Percentiles rank a stretch among this genome's conserved stretches.
Evolutionary conservation across 805 yeast genomes (phyloP).

Genomic region (Yamadazyma akitaensis): DNA sequence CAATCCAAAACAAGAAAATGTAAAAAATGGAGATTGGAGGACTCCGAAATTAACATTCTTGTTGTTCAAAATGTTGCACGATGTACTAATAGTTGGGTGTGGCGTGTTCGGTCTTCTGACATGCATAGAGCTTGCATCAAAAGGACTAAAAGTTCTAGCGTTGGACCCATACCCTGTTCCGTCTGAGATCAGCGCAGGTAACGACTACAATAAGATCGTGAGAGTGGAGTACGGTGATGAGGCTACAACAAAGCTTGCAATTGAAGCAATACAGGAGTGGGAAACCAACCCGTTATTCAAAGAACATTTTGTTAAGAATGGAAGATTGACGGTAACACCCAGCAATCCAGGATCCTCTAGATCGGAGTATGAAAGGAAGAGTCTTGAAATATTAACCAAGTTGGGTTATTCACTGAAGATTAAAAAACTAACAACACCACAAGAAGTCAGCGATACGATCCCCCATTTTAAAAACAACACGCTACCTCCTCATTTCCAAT

Average conservation of each 20-base stretch:
- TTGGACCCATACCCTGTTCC: slow-evolving; percentile 26
- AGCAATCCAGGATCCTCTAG: slow-evolving; percentile 9
- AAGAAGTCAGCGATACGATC: slow-evolving; percentile 5
- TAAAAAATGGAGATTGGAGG: neutral
- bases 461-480: slow-evolving; percentile 10
- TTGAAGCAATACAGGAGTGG: slow-evolving; percentile 38
- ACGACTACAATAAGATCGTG: slow-evolving; percentile 31
- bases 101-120: slow-evolving; percentile 49
- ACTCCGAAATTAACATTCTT: neutral
- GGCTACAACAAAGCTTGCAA: slow-evolving; percentile 26
- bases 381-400: slow-evolving; percentile 9
- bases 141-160: slow-evolving; percentile 23
- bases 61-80: neutral
- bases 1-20: too few relatives aligned
- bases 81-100: slow-evolving; percentile 32
- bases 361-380: slow-evolving; percentile 12
- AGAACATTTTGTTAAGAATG: slow-evolving; percentile 12
- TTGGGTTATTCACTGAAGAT: slow-evolving; percentile 12
- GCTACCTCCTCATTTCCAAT: slow-evolving; percentile 8
- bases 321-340: slow-evolving; percentile 15
- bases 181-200: slow-evolving; percentile 37
- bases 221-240: slow-evolving; percentile 20
- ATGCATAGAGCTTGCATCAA: slow-evolving; percentile 32
- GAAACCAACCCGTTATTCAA: slow-evolving; percentile 32
- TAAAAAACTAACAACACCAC: slow-evolving; percentile 5